Base-by-base conservation (phyloP, 2,329 filamentous ascomycete species). In the Neopestalotiopsis sp. region DNA sequence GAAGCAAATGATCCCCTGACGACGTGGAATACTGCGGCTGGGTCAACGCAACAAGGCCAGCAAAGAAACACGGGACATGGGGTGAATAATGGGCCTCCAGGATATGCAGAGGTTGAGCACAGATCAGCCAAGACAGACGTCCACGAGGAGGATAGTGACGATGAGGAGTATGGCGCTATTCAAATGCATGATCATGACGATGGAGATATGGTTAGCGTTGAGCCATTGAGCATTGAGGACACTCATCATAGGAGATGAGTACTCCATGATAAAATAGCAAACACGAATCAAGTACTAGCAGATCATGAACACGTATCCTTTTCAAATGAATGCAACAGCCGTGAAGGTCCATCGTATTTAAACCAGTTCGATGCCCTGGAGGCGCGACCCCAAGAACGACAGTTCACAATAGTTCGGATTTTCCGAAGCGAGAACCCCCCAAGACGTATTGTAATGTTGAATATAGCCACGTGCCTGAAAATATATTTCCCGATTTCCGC, bases 141-240 rank as follows among this genome's bases (percentile, higher is more conserved):
- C 30, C 14, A 68, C 28, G 49, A 61, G 34, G 34, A 65, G 4
- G 61, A 70, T 62, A 65, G 69, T 56, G 71, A 70, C 49, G 80
- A 81, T 7, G 79, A 82, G 10, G 81, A 79, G 17, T 79, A 79
- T 61, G 72, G 71, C 2, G 76, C 74, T 4, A 84, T 83, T 42
- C 73, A 70, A 30, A 81, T 84, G 82, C 77, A 83, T 49, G 80
- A 80, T 13, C 32, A 62, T n/a, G 76, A 73, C 10, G 79, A 80
- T 49, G 77, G 73, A 20, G 74, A 76, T 38, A 71, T 77, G 59
- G 74, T 73, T 17, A 74, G 74, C 61, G 71, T 77, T 30, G 75
- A 77, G 65, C 75, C 75, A 14, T 38, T 73, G 57, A 71, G 67
- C 20, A 73, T 74, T 24, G 64, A 73, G 14, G 73, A 74, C 58